Evolutionary conservation across 192 early-diverging fungal species (phyloP), one percentile per base, ranked within the genome.

Genomic region (Chytriomyces hyalinus): DNA sequence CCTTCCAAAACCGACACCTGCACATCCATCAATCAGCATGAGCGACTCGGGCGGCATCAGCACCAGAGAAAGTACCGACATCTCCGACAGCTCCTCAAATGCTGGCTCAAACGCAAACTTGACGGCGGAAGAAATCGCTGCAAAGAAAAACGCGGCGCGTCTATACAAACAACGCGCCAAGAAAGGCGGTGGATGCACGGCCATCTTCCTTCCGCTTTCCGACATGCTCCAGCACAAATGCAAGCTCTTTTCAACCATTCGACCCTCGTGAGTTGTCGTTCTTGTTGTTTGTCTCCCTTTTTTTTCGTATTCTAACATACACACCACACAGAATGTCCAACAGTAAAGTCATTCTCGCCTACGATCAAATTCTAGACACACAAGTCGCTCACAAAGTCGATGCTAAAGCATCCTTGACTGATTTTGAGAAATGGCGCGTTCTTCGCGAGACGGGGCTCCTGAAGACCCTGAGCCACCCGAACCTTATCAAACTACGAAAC

Each of bases 361-460:
- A 51, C 36, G 68, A 70, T 28, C 24, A 70, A 0, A 28, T 53
- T n/a, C n/a, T 20, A 4, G 51, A 70, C 22, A 70, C 22, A 26
- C 20, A 70, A 10, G 68, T 70, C 2, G 68, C 68, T 6, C 47
- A 53, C 49, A 70, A 70, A 24, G 45, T 70, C 22, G 20, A 28
- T 13, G 6, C 9, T 2, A 70, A 70, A 26, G 68, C 10, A 26
- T 20, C 22, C 3, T 28, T 70, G 13, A 64, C 62, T 5, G 15
- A 20, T 9, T 67, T 61, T n/a, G 83, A 91, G 91, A 87, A 90
- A 49, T 91, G 90, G 47, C 93, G 92, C 80, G 93, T 97, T 73
- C 84, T 94, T 69, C 93, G 95, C 72, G 96, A 97, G 83, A 91
- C 94, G 6, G 88, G 90, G 57, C 93, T 97, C 65, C 92, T 96